Evolutionary conservation across 192 early-diverging fungal genomes (phyloP).

Genomic region (Backusella circina): DNA sequence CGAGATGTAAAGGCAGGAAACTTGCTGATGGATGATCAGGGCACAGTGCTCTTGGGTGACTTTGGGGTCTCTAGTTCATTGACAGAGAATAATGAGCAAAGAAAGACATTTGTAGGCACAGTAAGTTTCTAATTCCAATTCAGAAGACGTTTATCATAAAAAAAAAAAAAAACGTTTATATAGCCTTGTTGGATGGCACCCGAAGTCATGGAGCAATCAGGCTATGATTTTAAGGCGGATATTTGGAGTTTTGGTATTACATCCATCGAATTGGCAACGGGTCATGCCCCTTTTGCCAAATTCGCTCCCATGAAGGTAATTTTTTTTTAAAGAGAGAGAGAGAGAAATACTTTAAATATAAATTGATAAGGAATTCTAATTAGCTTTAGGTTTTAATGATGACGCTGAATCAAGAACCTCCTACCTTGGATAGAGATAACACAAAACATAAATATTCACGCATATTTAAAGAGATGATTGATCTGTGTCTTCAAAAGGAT

Average conservation of each 20-base stretch:
- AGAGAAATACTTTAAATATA: not conserved
- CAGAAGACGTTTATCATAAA: not conserved
- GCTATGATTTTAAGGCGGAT: conserved; percentile 87
- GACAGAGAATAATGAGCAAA: conserved; percentile 57
- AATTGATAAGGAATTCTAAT: not conserved
- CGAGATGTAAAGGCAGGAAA: conserved; percentile 73
- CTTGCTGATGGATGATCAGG: conserved; percentile 61
- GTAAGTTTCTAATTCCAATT: conserved; percentile 16
- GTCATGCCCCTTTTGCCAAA: conserved; percentile 86
- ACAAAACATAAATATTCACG: conserved; percentile 76
- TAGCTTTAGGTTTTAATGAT: conserved; percentile 72
- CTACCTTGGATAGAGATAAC: conserved; percentile 73
- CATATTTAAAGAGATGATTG: conserved; percentile 84
- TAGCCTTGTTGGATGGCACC: conserved; percentile 39
- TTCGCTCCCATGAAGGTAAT: conserved; percentile 78
- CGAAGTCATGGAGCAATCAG: conserved; percentile 84
- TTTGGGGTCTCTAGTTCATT: conserved; percentile 69
- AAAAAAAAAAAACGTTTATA: not conserved
- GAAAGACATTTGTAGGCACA: conserved; percentile 78
- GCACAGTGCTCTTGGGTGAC: conserved; percentile 60
- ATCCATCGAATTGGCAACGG: conserved; percentile 78
- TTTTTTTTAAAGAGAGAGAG: not conserved
- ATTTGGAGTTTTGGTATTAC: conserved; percentile 94
- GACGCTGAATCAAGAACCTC: conserved; percentile 80
- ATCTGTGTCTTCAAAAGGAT: conserved; percentile 77